Percentiles rank a stretch among this genome's conserved stretches.
Conservation (phyloP, 495 filamentous ascomycete genomes). For the Penicillium tannophilum region DNA sequence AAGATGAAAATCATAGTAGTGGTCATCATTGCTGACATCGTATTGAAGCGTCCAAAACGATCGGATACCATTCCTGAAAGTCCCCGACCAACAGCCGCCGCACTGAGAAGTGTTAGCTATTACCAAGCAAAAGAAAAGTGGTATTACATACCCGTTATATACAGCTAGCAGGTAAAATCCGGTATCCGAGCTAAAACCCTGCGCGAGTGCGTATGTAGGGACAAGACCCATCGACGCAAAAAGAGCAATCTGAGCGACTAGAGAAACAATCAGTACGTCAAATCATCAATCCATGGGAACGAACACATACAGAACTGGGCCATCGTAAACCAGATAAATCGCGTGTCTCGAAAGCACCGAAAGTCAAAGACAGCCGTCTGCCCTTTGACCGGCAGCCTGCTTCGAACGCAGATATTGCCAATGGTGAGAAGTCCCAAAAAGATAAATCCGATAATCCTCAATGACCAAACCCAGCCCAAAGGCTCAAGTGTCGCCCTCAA, state of each 20-base stretch:
- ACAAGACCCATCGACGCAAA: conserved; percentile 46
- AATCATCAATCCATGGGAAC: neutral
- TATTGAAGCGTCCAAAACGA: conserved; percentile 67
- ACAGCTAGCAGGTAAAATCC: conserved; percentile 31
- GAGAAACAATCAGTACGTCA: neutral
- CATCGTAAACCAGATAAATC: conserved; percentile 31
- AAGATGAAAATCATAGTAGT: conserved; percentile 50
- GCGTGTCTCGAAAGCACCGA: conserved; percentile 51
- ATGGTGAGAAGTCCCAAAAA: conserved; percentile 50
- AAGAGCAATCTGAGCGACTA: conserved; percentile 46
- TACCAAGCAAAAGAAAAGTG: neutral
- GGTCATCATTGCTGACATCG: conserved; percentile 31
- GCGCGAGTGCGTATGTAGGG: conserved; percentile 41
- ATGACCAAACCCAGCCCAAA: conserved; percentile 73
- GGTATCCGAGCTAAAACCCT: conserved; percentile 29
- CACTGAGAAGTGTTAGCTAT: conserved; percentile 11
- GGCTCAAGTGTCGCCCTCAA: conserved; percentile 59
- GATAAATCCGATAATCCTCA: conserved; percentile 67
- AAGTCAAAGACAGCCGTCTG: conserved; percentile 49
- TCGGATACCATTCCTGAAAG: conserved; percentile 68
- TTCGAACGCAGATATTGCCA: conserved; percentile 42
- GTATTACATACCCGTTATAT: conserved; percentile 26
- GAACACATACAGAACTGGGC: conserved; percentile 35
- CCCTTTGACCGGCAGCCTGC: conserved; percentile 23
- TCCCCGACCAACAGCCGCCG: conserved; percentile 59